These are phyloP conservation scores for Solanum medicagineum DNA, from an alignment of 257 asterid species.

Conservation along the genomic window DNA sequence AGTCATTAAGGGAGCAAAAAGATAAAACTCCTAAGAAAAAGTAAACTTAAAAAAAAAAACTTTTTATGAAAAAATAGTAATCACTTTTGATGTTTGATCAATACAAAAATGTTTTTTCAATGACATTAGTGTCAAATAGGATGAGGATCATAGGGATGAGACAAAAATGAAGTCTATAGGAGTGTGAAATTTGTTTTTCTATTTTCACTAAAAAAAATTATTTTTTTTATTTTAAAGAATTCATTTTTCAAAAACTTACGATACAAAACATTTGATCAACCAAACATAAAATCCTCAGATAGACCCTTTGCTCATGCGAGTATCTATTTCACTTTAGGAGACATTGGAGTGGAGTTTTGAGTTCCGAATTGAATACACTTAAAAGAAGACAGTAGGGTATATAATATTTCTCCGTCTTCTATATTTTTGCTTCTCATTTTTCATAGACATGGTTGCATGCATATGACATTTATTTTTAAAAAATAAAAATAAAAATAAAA, in stretches of 20 bases:
- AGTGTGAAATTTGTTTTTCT: neutral
- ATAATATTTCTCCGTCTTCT: neutral
- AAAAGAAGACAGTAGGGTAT: neutral
- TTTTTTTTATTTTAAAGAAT: neutral
- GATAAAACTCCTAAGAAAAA: too few species aligned
- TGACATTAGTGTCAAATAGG: too few species aligned
- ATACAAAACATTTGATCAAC: neutral
- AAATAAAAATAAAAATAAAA: neutral
- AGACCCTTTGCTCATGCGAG: too few species aligned
- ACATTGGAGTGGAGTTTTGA: too few species aligned
- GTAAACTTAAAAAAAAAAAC: too few species aligned
- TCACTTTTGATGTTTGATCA: too few species aligned
- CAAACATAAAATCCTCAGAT: neutral
- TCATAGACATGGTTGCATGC: neutral
- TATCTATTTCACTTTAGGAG: too few species aligned
- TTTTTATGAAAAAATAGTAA: too few species aligned
- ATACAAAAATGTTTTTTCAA: too few species aligned
- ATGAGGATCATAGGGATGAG: neutral
- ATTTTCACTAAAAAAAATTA: neutral
- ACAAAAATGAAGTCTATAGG: neutral
- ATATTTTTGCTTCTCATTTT: neutral
- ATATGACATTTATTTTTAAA: neutral
- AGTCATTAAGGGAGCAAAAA: too few species aligned
- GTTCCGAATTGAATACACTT: too few species aligned
- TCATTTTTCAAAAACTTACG: neutral